Evolutionary conservation across 2,329 filamentous ascomycete species (phyloP).

Genomic region (Ophiostoma australiae): DNA sequence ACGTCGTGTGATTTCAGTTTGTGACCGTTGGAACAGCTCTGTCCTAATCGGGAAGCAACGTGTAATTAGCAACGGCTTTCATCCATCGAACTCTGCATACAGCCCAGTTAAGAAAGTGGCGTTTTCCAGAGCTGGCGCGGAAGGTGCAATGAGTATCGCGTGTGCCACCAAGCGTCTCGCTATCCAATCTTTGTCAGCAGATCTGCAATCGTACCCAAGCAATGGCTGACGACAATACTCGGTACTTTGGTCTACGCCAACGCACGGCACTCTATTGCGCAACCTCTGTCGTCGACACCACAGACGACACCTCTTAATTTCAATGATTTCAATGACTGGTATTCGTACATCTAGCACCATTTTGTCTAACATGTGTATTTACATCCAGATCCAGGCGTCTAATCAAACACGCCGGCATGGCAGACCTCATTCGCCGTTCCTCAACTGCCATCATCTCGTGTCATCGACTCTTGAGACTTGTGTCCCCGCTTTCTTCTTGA

Average conservation of each 20-base stretch:
- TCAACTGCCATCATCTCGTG: background rate
- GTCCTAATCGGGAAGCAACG: slow-evolving; percentile 5
- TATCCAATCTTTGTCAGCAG: background rate
- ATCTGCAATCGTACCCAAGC: background rate
- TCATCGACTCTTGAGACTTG: background rate
- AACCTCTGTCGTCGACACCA: background rate
- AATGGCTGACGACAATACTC: background rate
- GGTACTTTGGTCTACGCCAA: background rate
- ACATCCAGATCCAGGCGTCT: slow-evolving; percentile 13
- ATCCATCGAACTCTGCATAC: background rate
- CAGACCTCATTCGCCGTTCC: background rate
- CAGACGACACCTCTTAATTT: background rate
- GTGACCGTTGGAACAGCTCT: background rate
- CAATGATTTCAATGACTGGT: slow-evolving; percentile 13
- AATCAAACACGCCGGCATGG: background rate
- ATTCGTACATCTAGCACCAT: slow-evolving; percentile 21
- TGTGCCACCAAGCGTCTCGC: background rate
- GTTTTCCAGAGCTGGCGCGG: background rate
- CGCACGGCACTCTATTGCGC: background rate
- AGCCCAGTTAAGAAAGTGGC: background rate
- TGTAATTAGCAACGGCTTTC: background rate
- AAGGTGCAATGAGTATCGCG: background rate
- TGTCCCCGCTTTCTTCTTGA: background rate
- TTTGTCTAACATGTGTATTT: slow-evolving; percentile 16
- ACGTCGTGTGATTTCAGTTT: background rate